These are phyloP conservation scores for Rhodotorula diobovata DNA, from an alignment of 768 basidiomycete genomes.

Conservation along the genomic window DNA sequence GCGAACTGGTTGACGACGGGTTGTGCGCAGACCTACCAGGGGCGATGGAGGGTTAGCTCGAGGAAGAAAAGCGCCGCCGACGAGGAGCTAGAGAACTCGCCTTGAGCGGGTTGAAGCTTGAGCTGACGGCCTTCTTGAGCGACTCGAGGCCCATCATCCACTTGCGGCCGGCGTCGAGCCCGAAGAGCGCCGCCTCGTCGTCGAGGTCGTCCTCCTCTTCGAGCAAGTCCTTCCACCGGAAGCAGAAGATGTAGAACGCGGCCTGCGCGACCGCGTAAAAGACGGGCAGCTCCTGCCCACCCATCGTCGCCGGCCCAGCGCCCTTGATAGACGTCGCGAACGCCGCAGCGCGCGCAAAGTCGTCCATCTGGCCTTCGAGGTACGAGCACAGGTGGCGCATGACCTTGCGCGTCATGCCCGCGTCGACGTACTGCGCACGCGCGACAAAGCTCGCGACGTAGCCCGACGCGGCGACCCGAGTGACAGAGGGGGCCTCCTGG, in stretches of 20 bases:
- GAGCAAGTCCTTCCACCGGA: constrained; percentile 82
- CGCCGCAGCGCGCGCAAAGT: constrained; percentile 42
- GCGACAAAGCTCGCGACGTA: constrained; percentile 91
- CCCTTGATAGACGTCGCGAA: not conserved
- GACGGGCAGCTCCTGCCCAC: constrained; percentile 52
- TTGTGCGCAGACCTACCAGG: constrained; percentile 71
- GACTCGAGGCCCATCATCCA: constrained; percentile 82
- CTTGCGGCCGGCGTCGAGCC: constrained; percentile 52
- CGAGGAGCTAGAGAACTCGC: constrained; percentile 49
- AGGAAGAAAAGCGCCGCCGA: not conserved
- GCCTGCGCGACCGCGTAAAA: constrained; percentile 92
- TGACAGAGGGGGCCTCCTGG: constrained; percentile 60
- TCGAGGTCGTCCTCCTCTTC: constrained; percentile 56
- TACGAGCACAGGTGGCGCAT: constrained; percentile 81
- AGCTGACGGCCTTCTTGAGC: constrained; percentile 72
- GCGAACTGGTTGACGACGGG: constrained; percentile 92
- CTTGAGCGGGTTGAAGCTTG: constrained; percentile 83
- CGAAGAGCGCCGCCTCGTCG: constrained; percentile 52
- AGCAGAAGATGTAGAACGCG: constrained; percentile 94
- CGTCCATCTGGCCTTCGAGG: constrained; percentile 69
- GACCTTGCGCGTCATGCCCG: constrained; percentile 66
- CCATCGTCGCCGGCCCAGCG: not conserved
- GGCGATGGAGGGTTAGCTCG: not conserved
- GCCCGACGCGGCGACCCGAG: constrained; percentile 83
- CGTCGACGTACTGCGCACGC: constrained; percentile 78